Evolutionary conservation across 345 rosid species (phyloP), one percentile per base, ranked within the genome.

Genomic region (Eucalyptus tenuipes): DNA sequence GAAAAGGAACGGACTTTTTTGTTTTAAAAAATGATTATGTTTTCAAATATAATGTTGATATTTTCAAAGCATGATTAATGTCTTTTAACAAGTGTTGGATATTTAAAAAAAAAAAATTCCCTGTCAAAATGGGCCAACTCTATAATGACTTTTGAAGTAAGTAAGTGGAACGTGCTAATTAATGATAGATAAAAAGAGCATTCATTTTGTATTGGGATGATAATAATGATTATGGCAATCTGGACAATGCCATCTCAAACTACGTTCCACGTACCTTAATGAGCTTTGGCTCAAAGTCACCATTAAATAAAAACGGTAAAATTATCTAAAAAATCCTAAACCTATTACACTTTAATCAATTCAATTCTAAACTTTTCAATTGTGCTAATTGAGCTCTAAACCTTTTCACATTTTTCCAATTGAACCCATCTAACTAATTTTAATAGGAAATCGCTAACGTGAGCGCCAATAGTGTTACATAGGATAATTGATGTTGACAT

Each of bases 121-220:
- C 25, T 53, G 87, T 45, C 49, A 7, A 86, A 33, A 55, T 52
- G 88, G 80, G 53, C 88, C 59, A 5, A 71, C 85, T 49, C 52
- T 37, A 31, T 14, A 88, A 87, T 88, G 88, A 55, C 94, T 91
- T 95, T 90, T 42, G 55, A 85, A 88, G 50, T 88, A 93, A 94
- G 96, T 93, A 93, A 93, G 91, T 84, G 33, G 68, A 92, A 94
- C 94, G 91, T 93, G 96, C 86, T 89, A 80, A 91, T 92, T 87
- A 94, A 92, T 94, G 90, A 93, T 71, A 90, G 88, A 88, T 85
- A 44, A 31, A 64, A 55, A 25, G 33, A 55, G 68, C 48, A 71
- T 71, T 71, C 82, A 37, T 10, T 71, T 68, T 37, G 8, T 37
- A 71, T 37, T 71, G 82, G 27, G 82, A 71, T 71, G 13, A 37